Base-by-base conservation (phyloP, 2,329 filamentous ascomycete species). In the Xylaria sp. region DNA sequence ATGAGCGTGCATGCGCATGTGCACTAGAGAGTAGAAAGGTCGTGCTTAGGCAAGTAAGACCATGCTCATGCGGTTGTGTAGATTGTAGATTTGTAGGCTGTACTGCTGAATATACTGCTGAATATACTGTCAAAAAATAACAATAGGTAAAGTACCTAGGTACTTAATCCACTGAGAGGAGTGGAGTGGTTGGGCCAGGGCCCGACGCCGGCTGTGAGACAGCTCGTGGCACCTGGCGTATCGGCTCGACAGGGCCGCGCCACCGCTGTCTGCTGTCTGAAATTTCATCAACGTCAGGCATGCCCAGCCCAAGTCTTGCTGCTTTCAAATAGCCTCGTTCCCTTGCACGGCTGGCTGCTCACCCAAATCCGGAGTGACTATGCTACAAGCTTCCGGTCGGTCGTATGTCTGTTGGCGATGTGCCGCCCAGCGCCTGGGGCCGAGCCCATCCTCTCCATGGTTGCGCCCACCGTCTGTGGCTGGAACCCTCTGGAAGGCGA, bases 351-450 rank as follows among this genome's bases (percentile, higher is more conserved):
- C 23, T n/a, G n/a, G n/a, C n/a, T n/a, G n/a, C n/a, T 57, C 6
- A 17, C 31, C 15, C 4, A 23, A 25, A 29, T 15, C 6, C 11
- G 11, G 11, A 37, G 43, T 29, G 4, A 70, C 13, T 19, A 74
- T 75, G 73, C 53, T 74, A 21, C 68, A 68, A 58, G 67, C 65
- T 41, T 71, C 73, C 17, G 66, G 61, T 54, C 67, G 63, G 43
- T 67, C 72, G 4, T 74, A 70, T 54, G 65, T 75, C 19, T 75
- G 73, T 48, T 75, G 73, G 73, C 67, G 66, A 54, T 75, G 73
- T 60, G 63, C 70, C 19, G 59, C 47, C 43, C 66, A 62, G 55
- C 66, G 54, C n/a, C 21, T 60, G 21, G 25, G 57, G 33, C 58
- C 62, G 41, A 46, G 62, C 57, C 43, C 35, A 17, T 35, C 52